Conservation (phyloP, 495 filamentous ascomycete species). For the Amorphotheca resinae region DNA sequence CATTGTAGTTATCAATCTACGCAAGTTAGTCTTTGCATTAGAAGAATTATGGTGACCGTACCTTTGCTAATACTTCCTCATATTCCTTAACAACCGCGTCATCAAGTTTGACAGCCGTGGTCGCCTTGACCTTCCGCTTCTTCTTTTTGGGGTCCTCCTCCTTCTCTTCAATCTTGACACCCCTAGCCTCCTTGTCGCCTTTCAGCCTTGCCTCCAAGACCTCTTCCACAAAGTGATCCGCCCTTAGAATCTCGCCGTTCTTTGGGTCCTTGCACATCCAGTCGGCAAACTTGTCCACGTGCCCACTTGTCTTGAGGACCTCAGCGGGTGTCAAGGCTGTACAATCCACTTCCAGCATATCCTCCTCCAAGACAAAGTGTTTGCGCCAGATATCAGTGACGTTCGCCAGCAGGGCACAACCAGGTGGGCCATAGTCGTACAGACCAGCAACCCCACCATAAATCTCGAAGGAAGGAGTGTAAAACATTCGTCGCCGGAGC, state of each 20-base stretch:
- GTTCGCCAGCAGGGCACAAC: constrained; percentile 68
- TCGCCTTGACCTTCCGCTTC: constrained; percentile 43
- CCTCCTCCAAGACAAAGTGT: constrained; percentile 79
- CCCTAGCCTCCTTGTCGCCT: constrained; percentile 38
- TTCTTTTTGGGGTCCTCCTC: constrained; percentile 42
- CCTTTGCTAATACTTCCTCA: constrained; percentile 54
- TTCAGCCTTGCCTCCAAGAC: constrained; percentile 74
- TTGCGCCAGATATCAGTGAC: constrained; percentile 89
- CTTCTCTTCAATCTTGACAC: constrained; percentile 55
- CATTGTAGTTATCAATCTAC: constrained; percentile 64
- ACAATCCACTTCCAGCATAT: constrained; percentile 85
- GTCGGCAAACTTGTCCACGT: constrained; percentile 96
- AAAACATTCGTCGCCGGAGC: constrained; percentile 80
- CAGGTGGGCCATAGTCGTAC: constrained; percentile 69
- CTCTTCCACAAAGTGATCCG: constrained; percentile 92
- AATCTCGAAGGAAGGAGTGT: constrained; percentile 88
- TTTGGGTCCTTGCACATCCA: constrained; percentile 99
- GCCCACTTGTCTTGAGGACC: constrained; percentile 89
- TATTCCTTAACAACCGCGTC: constrained; percentile 59
- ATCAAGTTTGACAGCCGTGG: constrained; percentile 48
- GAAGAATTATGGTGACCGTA: constrained; percentile 9
- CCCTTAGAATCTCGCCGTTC: constrained; percentile 89
- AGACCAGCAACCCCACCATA: constrained; percentile 81
- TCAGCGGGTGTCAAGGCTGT: constrained; percentile 77
- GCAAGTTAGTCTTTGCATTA: constrained; percentile 1